Conservation (phyloP, 164 flowering plant genomes). For the Stephania japonica region DNA sequence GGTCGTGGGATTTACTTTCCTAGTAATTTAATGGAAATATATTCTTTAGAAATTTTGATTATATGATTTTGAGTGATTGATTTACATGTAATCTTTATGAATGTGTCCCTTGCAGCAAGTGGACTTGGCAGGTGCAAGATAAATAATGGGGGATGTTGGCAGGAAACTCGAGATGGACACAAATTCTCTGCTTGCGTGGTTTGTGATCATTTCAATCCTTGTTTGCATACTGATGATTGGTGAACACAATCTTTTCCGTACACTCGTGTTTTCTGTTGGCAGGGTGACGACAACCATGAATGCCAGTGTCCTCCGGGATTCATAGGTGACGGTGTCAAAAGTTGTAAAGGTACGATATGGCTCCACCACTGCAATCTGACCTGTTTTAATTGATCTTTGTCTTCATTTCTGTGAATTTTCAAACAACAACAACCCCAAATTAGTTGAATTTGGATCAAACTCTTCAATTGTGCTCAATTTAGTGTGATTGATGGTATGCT, state of each 20-base stretch:
- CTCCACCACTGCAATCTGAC: not conserved
- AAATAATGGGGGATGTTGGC: conserved; percentile 96
- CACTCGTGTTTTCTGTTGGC: conserved; percentile 16
- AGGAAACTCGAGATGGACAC: conserved; percentile 52
- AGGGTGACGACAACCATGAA: conserved; percentile 52
- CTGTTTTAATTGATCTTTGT: not conserved
- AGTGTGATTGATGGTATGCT: no score
- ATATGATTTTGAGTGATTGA: not conserved
- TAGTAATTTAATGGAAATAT: not conserved
- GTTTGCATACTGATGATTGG: no score
- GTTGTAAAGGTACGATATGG: conserved; percentile 56
- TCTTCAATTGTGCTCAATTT: no score
- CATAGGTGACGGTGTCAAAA: conserved; percentile 81
- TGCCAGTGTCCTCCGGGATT: conserved; percentile 85
- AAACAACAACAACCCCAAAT: no score
- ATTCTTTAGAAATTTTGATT: not conserved
- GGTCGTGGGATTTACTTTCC: not conserved
- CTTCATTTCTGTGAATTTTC: not conserved
- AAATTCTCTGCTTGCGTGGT: conserved; percentile 82
- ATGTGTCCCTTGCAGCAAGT: conserved; percentile 49
- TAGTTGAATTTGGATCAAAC: no score
- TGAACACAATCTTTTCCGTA: not conserved
- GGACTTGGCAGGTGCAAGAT: conserved; percentile 90
- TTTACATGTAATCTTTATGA: not conserved
- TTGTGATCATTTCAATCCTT: conserved; percentile 17